phyloP scores from a whole-genome alignment of 495 filamentous ascomycete species.

The Aspergillus ostianus region DNA sequence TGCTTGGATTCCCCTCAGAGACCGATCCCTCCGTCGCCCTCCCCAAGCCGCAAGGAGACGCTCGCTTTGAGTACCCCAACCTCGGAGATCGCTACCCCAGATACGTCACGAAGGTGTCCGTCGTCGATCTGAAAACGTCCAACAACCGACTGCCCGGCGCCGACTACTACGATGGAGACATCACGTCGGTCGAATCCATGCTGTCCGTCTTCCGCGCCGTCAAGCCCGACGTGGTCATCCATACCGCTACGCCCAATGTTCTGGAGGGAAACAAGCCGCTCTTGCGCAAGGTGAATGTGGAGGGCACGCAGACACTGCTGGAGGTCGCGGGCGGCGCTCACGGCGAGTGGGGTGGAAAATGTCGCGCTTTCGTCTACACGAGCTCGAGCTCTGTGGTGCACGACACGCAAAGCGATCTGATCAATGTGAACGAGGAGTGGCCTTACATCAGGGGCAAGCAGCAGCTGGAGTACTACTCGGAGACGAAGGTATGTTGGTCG shows the following conservation, averaged over 20 bases:
- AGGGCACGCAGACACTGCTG: conserved; percentile 77
- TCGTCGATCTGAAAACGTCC: conserved; percentile 81
- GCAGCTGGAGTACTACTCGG: conserved; percentile 88
- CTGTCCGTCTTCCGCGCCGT: conserved; percentile 62
- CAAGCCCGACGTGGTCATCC: conserved; percentile 86
- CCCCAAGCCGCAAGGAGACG: conserved; percentile 37
- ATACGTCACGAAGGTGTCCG: conserved; percentile 60
- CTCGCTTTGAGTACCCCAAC: conserved; percentile 41
- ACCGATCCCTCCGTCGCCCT: conserved; percentile 43
- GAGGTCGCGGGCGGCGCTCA: conserved; percentile 66
- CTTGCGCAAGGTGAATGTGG: conserved; percentile 80
- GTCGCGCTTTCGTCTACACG: conserved; percentile 94
- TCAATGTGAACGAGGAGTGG: conserved; percentile 88
- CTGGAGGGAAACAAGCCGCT: conserved; percentile 46
- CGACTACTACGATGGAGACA: conserved; percentile 80
- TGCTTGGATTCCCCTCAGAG: conserved; percentile 53
- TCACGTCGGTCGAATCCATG: conserved; percentile 70
- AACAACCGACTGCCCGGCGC: conserved; percentile 73
- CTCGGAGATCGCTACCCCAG: conserved; percentile 40
- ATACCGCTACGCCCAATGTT: conserved; percentile 80
- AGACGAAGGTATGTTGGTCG: conserved; percentile 65
- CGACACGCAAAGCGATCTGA: conserved; percentile 74
- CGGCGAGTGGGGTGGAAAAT: conserved; percentile 56
- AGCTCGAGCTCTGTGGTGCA: conserved; percentile 86
- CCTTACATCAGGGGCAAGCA: conserved; percentile 67